These are phyloP conservation scores for Hysterangium stoloniferum DNA, from an alignment of 768 basidiomycete genomes.

Conservation along the genomic window DNA sequence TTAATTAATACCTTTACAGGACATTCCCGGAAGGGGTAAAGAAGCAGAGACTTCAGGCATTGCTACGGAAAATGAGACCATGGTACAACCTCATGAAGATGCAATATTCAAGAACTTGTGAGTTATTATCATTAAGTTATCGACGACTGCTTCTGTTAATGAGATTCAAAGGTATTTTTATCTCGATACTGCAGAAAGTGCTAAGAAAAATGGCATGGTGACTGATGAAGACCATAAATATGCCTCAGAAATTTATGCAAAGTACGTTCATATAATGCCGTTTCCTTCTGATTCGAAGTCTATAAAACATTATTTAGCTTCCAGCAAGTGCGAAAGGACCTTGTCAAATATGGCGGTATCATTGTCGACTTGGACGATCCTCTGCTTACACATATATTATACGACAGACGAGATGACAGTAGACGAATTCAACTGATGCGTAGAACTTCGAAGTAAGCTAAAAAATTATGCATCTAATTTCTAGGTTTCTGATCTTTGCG, in stretches of 20 bases:
- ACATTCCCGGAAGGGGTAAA: no score
- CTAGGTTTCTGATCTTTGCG: conserved; percentile 7
- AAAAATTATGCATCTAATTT: neutral
- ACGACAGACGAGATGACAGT: conserved; percentile 76
- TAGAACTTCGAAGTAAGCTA: conserved; percentile 59
- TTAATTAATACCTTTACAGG: no score
- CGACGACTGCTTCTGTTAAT: conserved; percentile 8
- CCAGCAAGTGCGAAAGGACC: conserved; percentile 37
- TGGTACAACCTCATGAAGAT: conserved; percentile 72
- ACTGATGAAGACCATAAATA: conserved; percentile 34
- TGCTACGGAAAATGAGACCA: conserved; percentile 60
- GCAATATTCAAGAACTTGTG: conserved; percentile 80
- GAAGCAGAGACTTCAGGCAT: conserved; percentile 23
- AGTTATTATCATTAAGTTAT: conserved; percentile 20
- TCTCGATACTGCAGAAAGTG: conserved; percentile 75
- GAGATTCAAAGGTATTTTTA: conserved; percentile 63
- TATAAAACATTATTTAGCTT: conserved; percentile 39
- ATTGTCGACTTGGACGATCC: conserved; percentile 62
- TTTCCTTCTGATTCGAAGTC: neutral
- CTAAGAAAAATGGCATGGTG: conserved; percentile 52
- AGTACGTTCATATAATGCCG: conserved; percentile 31
- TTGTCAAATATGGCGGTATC: conserved; percentile 65
- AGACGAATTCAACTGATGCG: conserved; percentile 65
- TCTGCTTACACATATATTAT: conserved; percentile 78
- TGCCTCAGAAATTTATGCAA: conserved; percentile 36